Percentiles rank a stretch among this genome's conserved stretches.
Evolutionary conservation across 345 rosid species (phyloP).

Genomic region (Kernera saxatilis): DNA sequence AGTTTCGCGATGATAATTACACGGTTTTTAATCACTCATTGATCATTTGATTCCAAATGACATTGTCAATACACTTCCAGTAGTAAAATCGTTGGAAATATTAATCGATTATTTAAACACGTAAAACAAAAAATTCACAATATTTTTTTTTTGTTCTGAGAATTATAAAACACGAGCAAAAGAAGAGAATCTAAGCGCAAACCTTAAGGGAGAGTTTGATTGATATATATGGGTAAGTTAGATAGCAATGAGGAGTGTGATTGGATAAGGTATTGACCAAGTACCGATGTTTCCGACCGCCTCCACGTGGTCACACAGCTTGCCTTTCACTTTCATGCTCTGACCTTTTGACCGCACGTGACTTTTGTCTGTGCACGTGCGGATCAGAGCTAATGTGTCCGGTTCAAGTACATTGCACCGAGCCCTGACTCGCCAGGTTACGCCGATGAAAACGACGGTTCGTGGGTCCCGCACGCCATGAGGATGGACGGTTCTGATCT

Average conservation of each 20-base stretch:
- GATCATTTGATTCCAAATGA: not conserved
- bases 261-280: conserved; percentile 49
- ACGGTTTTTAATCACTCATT: not conserved
- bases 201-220: not conserved
- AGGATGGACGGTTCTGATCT: conserved; percentile 27
- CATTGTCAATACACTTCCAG: not conserved
- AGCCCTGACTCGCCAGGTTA: conserved; percentile 26
- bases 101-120: not conserved
- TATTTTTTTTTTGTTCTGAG: not conserved
- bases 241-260: conserved; percentile 11
- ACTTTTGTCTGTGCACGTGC: conserved; percentile 35
- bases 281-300: conserved; percentile 53
- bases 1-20: not conserved
- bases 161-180: not conserved
- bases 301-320: conserved; percentile 53
- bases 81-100: not conserved
- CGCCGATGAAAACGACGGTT: conserved; percentile 27
- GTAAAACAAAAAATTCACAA: not conserved
- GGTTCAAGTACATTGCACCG: conserved; percentile 32
- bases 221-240: not conserved
- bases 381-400: conserved; percentile 20
- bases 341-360: conserved; percentile 56
- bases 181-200: not conserved
- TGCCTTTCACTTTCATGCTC: conserved; percentile 32
- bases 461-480: conserved; percentile 22